Percentiles rank a stretch among this genome's conserved stretches.
Evolutionary conservation across 768 basidiomycete genomes (phyloP).

Genomic region (Lactarius tabidus): DNA sequence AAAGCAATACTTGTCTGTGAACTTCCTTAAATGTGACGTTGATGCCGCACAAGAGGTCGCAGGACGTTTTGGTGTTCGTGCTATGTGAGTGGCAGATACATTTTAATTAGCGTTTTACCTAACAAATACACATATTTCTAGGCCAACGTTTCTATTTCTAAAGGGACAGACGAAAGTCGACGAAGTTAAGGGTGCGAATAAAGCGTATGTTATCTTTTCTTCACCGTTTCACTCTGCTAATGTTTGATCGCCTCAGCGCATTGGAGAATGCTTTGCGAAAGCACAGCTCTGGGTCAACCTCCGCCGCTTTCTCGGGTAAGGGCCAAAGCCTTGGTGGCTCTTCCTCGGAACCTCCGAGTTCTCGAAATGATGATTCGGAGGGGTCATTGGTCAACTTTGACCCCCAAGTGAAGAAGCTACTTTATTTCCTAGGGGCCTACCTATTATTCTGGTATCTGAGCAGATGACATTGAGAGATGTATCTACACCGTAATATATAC

Average conservation of each 20-base stretch:
- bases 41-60: slow-evolving; percentile 71
- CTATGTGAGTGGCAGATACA: slow-evolving; percentile 52
- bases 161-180: slow-evolving; percentile 65
- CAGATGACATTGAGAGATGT: slow-evolving; percentile 14
- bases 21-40: slow-evolving; percentile 83
- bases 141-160: slow-evolving; percentile 84
- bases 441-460: slow-evolving; percentile 46
- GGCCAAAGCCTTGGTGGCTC: slow-evolving; percentile 68
- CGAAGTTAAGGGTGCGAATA: slow-evolving; percentile 69
- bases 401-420: slow-evolving; percentile 62
- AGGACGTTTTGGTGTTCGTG: slow-evolving; percentile 53
- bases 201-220: slow-evolving; percentile 40
- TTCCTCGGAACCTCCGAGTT: slow-evolving; percentile 33
- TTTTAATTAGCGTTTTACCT: not conserved
- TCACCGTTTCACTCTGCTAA: not conserved
- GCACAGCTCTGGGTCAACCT: slow-evolving; percentile 41
- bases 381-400: slow-evolving; percentile 49
- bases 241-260: slow-evolving; percentile 39
- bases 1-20: slow-evolving; percentile 62
- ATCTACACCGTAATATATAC: not conserved
- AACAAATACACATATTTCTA: slow-evolving; percentile 29
- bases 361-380: slow-evolving; percentile 34
- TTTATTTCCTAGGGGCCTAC: slow-evolving; percentile 63
- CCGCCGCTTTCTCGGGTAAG: slow-evolving; percentile 58
- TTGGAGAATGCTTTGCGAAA: slow-evolving; percentile 56